Evolutionary conservation across 495 filamentous ascomycete species (phyloP), one percentile per base, ranked within the genome.

Genomic region (Penicillium manginii): DNA sequence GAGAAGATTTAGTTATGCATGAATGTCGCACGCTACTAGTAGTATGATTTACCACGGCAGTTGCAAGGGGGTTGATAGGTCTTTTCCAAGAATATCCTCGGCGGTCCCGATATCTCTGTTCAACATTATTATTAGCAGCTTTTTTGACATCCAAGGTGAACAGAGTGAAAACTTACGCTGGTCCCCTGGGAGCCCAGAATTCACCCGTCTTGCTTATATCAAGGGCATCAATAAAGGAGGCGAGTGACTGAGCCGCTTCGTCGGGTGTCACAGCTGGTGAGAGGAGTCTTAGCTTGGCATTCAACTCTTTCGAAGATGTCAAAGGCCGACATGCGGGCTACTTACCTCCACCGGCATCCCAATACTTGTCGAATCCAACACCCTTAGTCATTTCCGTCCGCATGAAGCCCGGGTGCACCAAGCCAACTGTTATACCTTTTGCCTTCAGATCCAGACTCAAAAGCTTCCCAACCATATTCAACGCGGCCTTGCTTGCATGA

Each of bases 331-430:
- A 26, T 1, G 19, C 5, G 33, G 22, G 6, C 18, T 9, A 68
- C 80, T 72, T 58, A 87, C 84, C 86, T 61, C 86, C 87, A 39
- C 86, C 86, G 37, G 64, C 75, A 69, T 89, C 86, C 82, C 84
- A 89, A 61, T 77, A 89, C 64, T 88, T 82, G 65, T 91, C 88
- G 64, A 89, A 90, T 10, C 85, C 87, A 23, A 90, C 88, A 3
- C 81, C 73, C 60, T 77, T 83, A 6, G 87, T 90, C 86, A 90
- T 88, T 63, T 90, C 85, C 17, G 88, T 90, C 48, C 88, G 73
- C 87, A 91, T 89, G 66, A 90, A 90, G 0, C 88, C 87, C 4
- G 88, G 88, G 69, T 91, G 88, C 18, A 91, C 78, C 50, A 90
- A 73, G 6, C 81, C 86, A 9, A 91, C 83, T 2, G 86, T 78